Evolutionary conservation across 257 asterid species (phyloP).

Genomic region (Forsythia suspensa): DNA sequence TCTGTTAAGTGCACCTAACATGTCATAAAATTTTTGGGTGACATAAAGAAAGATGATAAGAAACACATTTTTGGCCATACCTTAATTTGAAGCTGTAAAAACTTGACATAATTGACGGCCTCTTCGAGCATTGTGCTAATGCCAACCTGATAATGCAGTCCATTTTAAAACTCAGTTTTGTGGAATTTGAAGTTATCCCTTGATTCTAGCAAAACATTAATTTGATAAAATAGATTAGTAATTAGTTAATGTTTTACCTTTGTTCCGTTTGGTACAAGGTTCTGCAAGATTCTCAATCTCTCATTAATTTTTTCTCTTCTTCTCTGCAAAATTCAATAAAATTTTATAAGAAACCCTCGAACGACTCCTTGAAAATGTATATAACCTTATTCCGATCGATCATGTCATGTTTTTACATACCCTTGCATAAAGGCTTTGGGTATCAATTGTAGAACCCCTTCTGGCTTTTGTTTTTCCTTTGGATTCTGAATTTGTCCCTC

Average conservation of each 20-base stretch:
- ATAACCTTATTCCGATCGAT: background rate
- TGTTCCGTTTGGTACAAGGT: conserved; percentile 87
- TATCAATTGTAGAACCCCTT: conserved; percentile 77
- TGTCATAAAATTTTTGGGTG: too few species aligned
- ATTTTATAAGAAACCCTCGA: background rate
- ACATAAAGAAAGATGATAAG: background rate
- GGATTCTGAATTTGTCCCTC: conserved; percentile 34
- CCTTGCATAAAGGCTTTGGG: conserved; percentile 93
- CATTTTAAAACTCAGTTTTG: background rate
- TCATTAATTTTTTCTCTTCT: conserved; percentile 88
- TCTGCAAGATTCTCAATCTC: conserved; percentile 80
- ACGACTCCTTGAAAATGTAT: too few species aligned
- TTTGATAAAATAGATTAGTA: background rate
- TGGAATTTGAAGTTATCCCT: too few species aligned
- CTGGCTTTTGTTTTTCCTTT: conserved; percentile 55
- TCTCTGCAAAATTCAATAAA: conserved; percentile 44
- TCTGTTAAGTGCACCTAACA: too few species aligned
- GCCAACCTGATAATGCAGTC: conserved; percentile 47
- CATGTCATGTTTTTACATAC: conserved; percentile 31
- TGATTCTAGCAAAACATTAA: background rate
- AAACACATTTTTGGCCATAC: conserved; percentile 27
- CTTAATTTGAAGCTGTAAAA: conserved; percentile 87
- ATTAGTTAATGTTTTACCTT: conserved; percentile 41
- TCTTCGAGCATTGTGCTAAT: conserved; percentile 97
- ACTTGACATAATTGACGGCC: conserved; percentile 84